Percentiles rank a stretch among this genome's conserved stretches.
These are phyloP conservation scores for Sequoia sempervirens DNA, from an alignment of 75 land plant species.

Conservation along the genomic window DNA sequence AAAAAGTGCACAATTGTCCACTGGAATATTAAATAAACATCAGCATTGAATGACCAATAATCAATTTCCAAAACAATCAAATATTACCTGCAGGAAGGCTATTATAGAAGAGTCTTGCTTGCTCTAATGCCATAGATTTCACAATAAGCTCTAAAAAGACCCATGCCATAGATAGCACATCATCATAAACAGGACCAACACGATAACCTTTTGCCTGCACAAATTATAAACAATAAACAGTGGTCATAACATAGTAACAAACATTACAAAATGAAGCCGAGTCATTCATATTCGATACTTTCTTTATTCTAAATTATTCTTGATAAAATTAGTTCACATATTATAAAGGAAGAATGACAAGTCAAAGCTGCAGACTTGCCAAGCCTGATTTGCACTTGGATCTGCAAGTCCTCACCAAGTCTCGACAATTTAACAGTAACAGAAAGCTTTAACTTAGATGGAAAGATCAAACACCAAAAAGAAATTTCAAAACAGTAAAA, in stretches of 20 bases:
- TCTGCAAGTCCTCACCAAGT: too few relatives aligned
- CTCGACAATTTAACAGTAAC: too few relatives aligned
- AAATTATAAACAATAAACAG: background rate
- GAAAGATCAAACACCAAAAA: background rate
- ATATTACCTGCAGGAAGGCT: constrained; percentile 41
- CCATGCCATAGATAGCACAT: constrained; percentile 99
- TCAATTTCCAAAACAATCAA: background rate
- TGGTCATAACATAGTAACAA: background rate
- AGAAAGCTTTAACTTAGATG: background rate
- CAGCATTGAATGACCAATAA: background rate
- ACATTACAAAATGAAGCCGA: background rate
- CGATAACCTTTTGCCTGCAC: constrained; percentile 97
- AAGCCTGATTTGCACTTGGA: too few relatives aligned
- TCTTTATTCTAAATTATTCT: background rate
- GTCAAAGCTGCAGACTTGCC: too few relatives aligned
- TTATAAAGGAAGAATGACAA: background rate
- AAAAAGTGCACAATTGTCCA: background rate
- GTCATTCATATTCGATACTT: background rate
- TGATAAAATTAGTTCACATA: background rate
- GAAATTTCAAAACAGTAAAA: too few relatives aligned
- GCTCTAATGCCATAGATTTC: constrained; percentile 96
- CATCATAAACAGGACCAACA: constrained; percentile 99
- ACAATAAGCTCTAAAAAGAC: constrained; percentile 94
- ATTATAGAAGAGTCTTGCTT: constrained; percentile 71
- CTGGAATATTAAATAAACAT: background rate